Base-by-base conservation (phyloP, 306 rosid species). In the Ceratonia siliqua region DNA sequence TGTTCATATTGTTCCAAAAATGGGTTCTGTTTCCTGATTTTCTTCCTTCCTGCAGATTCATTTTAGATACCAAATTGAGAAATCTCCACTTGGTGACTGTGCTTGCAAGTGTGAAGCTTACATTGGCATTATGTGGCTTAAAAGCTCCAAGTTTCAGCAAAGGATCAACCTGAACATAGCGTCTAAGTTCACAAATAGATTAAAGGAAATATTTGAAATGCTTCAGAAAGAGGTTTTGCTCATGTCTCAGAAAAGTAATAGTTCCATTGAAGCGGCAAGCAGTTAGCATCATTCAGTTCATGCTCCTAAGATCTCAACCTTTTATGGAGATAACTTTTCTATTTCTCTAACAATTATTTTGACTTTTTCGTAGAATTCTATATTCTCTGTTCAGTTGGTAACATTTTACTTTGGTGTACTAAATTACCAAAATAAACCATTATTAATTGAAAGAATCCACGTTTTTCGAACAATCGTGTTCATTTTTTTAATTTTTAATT, bases 31-130 rank as follows among this genome's bases (percentile, higher is more conserved):
- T 52, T 52, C 14, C 12, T 25, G 67, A 50, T 66, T 28, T 25
- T 2, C 3, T 18, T 2, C 2, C 2, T 76, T 15, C 27, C 5
- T 71, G 84, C 90, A 93, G 96, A 81, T 91, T 83, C 90, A 86
- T 70, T 75, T 91, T 24, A 87, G 87, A 83, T 89, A 81, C 61
- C 83, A 73, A 71, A 83, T 91, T 35, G 90, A 87, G 90, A 82
- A 81, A 52, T 90, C 84, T 5, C 38, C 11, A 22, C 43, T 79
- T 22, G 89, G 86, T 62, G 82, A 81, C 14, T 66, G 81, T 69
- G 86, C 82, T 32, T 86, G 97, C 75, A 87, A 85, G 70, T 93
- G 93, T 72, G 82, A 82, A 59, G 91, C 75, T 36, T 82, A 80
- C 64, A 68, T 83, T 35, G 81, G 86, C 32, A 77, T 91, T 32